These are phyloP conservation scores for Starmerella cellae DNA, from an alignment of 805 yeast genomes.

Conservation along the genomic window DNA sequence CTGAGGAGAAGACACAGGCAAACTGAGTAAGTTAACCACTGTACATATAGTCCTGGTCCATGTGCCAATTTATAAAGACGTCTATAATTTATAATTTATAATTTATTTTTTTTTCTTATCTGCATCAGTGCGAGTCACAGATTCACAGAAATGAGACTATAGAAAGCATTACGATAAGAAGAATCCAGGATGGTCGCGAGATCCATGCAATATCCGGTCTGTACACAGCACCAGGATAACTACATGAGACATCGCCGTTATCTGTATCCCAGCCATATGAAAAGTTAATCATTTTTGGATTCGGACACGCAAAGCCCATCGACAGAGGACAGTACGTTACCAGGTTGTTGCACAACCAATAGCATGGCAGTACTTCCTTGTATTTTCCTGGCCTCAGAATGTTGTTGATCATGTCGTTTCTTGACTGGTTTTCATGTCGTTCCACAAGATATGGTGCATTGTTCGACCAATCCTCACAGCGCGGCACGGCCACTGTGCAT, in stretches of 20 bases:
- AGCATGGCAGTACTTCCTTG: slow-evolving; percentile 77
- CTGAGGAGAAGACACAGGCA: no score
- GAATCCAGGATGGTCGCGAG: slow-evolving; percentile 8
- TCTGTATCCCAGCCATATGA: slow-evolving; percentile 24
- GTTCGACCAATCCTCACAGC: slow-evolving; percentile 47
- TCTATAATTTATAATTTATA: no score
- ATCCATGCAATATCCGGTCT: slow-evolving; percentile 10
- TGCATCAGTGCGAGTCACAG: no score
- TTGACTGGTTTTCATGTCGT: slow-evolving; percentile 39
- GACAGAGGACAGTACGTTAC: slow-evolving; percentile 74
- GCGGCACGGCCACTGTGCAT: slow-evolving; percentile 75
- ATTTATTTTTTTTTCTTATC: no score
- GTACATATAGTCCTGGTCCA: background rate
- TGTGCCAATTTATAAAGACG: no score
- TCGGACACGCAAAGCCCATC: slow-evolving; percentile 67
- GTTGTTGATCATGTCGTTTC: slow-evolving; percentile 47
- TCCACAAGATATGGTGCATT: slow-evolving; percentile 28
- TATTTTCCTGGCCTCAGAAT: slow-evolving; percentile 47
- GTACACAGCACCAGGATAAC: slow-evolving; percentile 30
- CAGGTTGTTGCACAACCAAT: slow-evolving; percentile 62
- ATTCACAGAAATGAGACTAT: background rate
- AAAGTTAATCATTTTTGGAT: slow-evolving; percentile 11
- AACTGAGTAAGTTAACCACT: no score
- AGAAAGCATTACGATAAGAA: background rate
- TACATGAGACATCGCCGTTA: slow-evolving; percentile 28